Percentiles rank a stretch among this genome's conserved stretches.
Conservation (phyloP, 169 alveolate species). For the Cyclospora cayetanensis region DNA sequence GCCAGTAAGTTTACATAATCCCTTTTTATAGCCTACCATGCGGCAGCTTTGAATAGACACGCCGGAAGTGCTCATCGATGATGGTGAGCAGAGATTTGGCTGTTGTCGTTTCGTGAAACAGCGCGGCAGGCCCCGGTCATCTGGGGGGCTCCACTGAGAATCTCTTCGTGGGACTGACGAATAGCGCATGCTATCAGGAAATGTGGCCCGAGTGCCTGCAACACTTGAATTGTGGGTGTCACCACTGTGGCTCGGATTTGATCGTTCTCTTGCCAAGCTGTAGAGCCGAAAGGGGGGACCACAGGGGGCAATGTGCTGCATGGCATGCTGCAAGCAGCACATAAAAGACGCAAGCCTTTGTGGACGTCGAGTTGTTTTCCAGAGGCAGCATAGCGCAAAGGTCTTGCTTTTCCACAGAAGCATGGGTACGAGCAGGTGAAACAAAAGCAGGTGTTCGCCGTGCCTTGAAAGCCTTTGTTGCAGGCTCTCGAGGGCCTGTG, state of each 20-base stretch:
- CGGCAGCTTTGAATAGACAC: constrained; percentile 52
- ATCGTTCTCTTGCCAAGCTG: neutral
- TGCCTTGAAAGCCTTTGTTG: neutral
- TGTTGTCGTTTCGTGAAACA: too few relatives aligned
- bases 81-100: neutral
- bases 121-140: too few relatives aligned
- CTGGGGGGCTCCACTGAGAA: too few relatives aligned
- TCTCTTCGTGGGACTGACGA: too few relatives aligned
- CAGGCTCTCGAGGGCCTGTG: neutral
- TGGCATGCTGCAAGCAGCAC: constrained; percentile 46
- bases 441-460: neutral
- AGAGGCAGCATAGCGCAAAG: constrained; percentile 50
- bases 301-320: constrained; percentile 39
- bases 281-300: neutral
- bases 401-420: constrained; percentile 27
- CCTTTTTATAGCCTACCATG: too few relatives aligned
- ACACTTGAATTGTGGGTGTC: too few relatives aligned
- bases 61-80: neutral
- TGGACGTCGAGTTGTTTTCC: constrained; percentile 54
- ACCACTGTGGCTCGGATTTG: too few relatives aligned
- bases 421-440: constrained; percentile 36
- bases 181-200: too few relatives aligned
- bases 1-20: too few relatives aligned
- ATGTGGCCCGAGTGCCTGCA: too few relatives aligned
- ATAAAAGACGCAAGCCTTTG: constrained; percentile 48